Evolutionary conservation across 345 rosid genomes (phyloP).

Genomic region (Citrus inodora): DNA sequence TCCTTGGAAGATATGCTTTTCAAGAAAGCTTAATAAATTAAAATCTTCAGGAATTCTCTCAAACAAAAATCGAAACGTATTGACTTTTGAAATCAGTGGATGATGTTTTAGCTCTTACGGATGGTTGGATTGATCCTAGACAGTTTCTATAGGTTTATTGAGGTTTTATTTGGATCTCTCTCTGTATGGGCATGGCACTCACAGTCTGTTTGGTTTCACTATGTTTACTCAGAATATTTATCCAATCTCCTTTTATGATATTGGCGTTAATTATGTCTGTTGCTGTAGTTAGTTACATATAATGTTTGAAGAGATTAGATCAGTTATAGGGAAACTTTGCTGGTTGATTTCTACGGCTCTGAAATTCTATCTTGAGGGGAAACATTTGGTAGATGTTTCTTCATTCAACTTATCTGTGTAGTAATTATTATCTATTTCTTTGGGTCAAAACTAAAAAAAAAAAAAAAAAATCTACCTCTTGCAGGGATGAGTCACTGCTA

Average conservation of each 20-base stretch:
- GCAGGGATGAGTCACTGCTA: conserved; percentile 89
- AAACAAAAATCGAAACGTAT: neutral
- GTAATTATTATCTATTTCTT: conserved; percentile 14
- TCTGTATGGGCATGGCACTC: neutral
- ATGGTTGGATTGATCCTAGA: neutral
- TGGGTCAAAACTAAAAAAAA: conserved; percentile 24
- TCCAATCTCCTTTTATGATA: neutral
- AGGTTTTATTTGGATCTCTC: neutral
- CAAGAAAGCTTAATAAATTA: neutral
- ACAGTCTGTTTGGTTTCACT: neutral
- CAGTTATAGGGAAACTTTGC: neutral
- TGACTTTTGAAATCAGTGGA: conserved; percentile 1
- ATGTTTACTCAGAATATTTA: neutral
- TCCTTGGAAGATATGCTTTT: neutral
- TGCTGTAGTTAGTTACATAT: neutral
- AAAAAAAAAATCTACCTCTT: conserved; percentile 11
- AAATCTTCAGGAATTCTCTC: neutral
- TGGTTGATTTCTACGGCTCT: neutral
- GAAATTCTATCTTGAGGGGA: neutral
- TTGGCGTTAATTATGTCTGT: neutral
- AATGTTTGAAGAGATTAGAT: neutral
- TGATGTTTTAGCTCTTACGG: neutral
- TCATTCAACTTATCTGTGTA: neutral
- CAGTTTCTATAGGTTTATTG: neutral
- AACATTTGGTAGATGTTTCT: neutral